Base-by-base conservation (phyloP, 2,329 filamentous ascomycete species). In the Neonectria sp. region DNA sequence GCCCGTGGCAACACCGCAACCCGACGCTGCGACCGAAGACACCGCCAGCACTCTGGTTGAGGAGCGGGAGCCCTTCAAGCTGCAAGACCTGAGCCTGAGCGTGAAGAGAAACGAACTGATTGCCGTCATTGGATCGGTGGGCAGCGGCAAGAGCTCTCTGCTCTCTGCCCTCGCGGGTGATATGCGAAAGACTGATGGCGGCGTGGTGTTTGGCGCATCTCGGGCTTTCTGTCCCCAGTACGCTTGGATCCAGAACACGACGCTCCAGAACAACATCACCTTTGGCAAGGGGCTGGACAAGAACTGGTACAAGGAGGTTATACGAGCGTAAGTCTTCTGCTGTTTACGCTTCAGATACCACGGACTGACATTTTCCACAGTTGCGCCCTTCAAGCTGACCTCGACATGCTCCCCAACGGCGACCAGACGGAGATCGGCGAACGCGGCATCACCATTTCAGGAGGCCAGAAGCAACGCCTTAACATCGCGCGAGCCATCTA, bases 181-280 rank as follows among this genome's bases (percentile, higher is more conserved):
- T 71, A 98, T 98, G 95, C 90, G 95, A 51, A 92, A 92, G 79
- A 97, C 93, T 0, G 83, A 82, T 4, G 95, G 95, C 12, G 87
- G 92, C 43, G 88, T 97, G 6, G 87, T 89, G 0, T 88, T 96
- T 73, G 93, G 95, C 46, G 94, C 94, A 0, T 91, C 90, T 3
- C 87, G 95, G 68, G 94, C 95, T 0, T 98, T 97, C 75, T 98
- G 96, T 72, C 95, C 95, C 0, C 95, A 99, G 78, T 97, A 97
- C 77, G 94, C 96, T 0, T 99, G 96, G 96, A 97, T 99, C 55
- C 95, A 98, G 78, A 98, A 98, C 76, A 88, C 94, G 0, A 93
- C 92, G 1, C 88, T 98, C 4, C 91, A 90, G 68, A 90, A 97
- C 37, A 99, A 99, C 76, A 97, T 99, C 66, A 82, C 94, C 0